Percentiles rank a stretch among this genome's conserved stretches.
Evolutionary conservation across 2,329 filamentous ascomycete species (phyloP).

Genomic region (Annulohypoxylon truncatum): DNA sequence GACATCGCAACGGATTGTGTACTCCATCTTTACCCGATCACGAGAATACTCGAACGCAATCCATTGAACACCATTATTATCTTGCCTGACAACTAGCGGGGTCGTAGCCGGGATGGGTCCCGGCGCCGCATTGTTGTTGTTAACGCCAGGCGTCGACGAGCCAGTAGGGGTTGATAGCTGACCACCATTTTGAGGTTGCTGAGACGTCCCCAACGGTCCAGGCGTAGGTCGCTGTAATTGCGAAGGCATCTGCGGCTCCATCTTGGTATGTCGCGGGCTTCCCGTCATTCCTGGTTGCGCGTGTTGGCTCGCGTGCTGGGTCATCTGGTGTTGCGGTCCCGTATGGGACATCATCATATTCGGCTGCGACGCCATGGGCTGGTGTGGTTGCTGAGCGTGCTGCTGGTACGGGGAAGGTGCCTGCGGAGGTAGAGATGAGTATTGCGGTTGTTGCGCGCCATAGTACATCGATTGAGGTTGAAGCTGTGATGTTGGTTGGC

Average conservation of each 20-base stretch:
- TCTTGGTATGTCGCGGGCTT: constrained; percentile 71
- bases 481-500: constrained; percentile 80
- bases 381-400: constrained; percentile 65
- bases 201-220: constrained; percentile 60
- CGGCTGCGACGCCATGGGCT: constrained; percentile 72
- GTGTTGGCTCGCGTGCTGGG: constrained; percentile 69
- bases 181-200: constrained; percentile 57
- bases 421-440: constrained; percentile 75
- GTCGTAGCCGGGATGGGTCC: constrained; percentile 97
- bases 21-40: constrained; percentile 98
- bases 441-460: constrained; percentile 67
- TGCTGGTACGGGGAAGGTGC: constrained; percentile 70
- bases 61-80: constrained; percentile 97
- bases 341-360: constrained; percentile 75
- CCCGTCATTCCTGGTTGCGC: constrained; percentile 67
- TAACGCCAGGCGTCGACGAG: constrained; percentile 67
- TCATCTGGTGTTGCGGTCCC: constrained; percentile 67
- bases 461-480: constrained; percentile 86
- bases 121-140: constrained; percentile 91
- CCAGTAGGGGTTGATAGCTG: constrained; percentile 60
- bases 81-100: constrained; percentile 91
- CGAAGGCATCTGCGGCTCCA: constrained; percentile 70
- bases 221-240: constrained; percentile 71
- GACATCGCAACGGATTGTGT: constrained; percentile 97
- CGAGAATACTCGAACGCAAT: constrained; percentile 98